Evolutionary conservation across 1,284 basidiomycete species (phyloP), one percentile per base, ranked within the genome.

Genomic region (Trichosporon sp.): DNA sequence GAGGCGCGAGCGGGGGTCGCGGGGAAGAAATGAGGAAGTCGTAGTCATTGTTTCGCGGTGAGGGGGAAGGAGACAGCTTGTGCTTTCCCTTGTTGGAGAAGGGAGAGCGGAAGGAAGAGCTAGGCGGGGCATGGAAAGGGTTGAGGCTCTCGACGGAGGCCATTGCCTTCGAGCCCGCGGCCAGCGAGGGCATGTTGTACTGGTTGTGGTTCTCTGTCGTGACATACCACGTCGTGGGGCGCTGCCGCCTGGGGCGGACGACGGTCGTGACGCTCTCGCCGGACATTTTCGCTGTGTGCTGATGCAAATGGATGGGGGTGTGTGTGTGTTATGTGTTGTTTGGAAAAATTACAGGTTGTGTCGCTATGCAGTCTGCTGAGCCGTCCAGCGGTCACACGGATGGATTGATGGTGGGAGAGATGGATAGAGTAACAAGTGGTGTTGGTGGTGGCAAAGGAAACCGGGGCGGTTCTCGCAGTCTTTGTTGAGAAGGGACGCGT

Each of bases 1-100:
- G 54, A 19, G 35, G 51, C 21, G 16, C 54, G 12, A 48, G 70
- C 14, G 72, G 69, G n/a, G 75, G 71, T 11, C 79, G 69, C 2
- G 82, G 81, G 0, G 83, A 82, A 8, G 82, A 79, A 78, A 83
- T 81, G 59, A 80, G 77, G 70, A 83, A 81, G 68, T 85, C 83
- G 48, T 83, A 82, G 67, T 82, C 83, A 40, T 77, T 74, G 35
- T 76, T 66, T 64, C 73, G 70, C 16, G 77, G 74, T 4, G 73
- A 82, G 1, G 81, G 81, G 2, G 79, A 79, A 1, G 80, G 80
- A 1, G 80, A 81, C 0, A 83, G 77, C 69, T 80, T 81, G 74
- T 82, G 80, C 75, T 83, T 83, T 26, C 78, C 77, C 21, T 65
- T 67, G 19, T 54, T 56, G 46, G 70, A 46, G 67, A 68, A 66